A percentile compares a stretch with the other conserved stretches of the same genome.
Evolutionary conservation across 257 asterid species (phyloP).

Genomic region (Rhazya stricta): DNA sequence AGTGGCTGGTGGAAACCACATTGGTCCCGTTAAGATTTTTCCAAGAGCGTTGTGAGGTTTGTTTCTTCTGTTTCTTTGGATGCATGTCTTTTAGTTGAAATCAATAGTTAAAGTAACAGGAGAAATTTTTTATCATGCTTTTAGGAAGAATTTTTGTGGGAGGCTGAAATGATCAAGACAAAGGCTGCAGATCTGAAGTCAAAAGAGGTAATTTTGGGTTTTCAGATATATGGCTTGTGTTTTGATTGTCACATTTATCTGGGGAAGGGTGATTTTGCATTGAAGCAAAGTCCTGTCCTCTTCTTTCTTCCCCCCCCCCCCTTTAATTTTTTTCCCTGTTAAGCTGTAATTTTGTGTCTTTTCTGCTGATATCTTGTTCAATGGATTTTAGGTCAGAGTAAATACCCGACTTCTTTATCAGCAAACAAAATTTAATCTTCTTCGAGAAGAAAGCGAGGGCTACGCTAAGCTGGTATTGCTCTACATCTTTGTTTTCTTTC

Average conservation of each 20-base stretch:
- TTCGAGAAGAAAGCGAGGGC: slow-evolving; percentile 98
- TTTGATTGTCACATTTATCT: background rate
- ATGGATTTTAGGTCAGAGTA: slow-evolving; percentile 80
- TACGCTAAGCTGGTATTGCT: slow-evolving; percentile 89
- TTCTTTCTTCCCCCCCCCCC: background rate
- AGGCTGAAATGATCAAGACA: slow-evolving; percentile 88
- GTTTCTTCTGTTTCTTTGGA: slow-evolving; percentile 13
- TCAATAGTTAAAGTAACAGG: background rate
- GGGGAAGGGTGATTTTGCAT: background rate
- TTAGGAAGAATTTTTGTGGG: slow-evolving; percentile 97
- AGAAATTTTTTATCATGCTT: slow-evolving; percentile 21
- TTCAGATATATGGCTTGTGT: background rate
- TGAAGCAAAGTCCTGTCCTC: background rate
- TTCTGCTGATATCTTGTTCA: slow-evolving; percentile 19
- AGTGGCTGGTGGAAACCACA: slow-evolving; percentile 96
- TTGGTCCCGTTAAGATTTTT: slow-evolving; percentile 86
- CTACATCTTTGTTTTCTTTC: background rate
- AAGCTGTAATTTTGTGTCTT: background rate
- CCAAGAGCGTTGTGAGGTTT: slow-evolving; percentile 97
- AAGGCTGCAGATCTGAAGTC: slow-evolving; percentile 92
- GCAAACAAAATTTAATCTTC: slow-evolving; percentile 96
- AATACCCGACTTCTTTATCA: slow-evolving; percentile 99
- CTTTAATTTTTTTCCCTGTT: background rate
- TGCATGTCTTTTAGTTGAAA: background rate
- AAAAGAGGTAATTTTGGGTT: slow-evolving; percentile 65